Evolutionary conservation across 768 basidiomycete species (phyloP), one percentile per base, ranked within the genome.

Genomic region (Termitomyces sp.): DNA sequence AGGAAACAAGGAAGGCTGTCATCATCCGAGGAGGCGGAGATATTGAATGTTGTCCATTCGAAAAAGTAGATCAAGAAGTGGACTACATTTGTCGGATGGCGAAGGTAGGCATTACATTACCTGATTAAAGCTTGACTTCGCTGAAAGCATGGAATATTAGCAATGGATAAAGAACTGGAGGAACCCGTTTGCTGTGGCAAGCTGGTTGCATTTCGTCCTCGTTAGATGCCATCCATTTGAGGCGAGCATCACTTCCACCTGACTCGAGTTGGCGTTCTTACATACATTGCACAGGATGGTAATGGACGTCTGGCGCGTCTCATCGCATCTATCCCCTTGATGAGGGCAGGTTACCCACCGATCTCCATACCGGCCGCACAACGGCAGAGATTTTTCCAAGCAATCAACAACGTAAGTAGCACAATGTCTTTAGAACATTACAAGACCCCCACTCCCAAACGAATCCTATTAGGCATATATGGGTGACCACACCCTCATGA

Each of bases 221-320:
- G 63, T 57, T 9, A 60, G 64, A 23, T 67, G 66, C 29, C 70
- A 71, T 61, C 70, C 69, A 6, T 69, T 71, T 27, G 60, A 68
- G 41, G 69, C 67, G 7, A 33, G 7, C 15, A 23, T 46, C 7
- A 20, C 13, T 33, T 22, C 20, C 20, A 3, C 15, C 56, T 5
- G 57, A 55, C 7, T 31, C 25, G 3, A 25, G 7, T 16, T 27
- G 15, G n/a, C 36, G 16, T 50, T 7, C 49, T 40, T 13, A 18
- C 49, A 20, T 5, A 23, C 16, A 13, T n/a, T 39, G 22, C 50
- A 7, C 41, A 71, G 69, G 69, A 71, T 46, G 67, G 68, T 40
- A 70, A 69, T 54, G 70, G 67, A 12, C 64, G 69, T n/a, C 46
- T 69, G 35, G 59, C 60, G 16, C 63, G 69, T 27, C 52, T 71